Conservation (phyloP, 78 protist species). For the slime mould (Dictyostelium discoideum) region DNA sequence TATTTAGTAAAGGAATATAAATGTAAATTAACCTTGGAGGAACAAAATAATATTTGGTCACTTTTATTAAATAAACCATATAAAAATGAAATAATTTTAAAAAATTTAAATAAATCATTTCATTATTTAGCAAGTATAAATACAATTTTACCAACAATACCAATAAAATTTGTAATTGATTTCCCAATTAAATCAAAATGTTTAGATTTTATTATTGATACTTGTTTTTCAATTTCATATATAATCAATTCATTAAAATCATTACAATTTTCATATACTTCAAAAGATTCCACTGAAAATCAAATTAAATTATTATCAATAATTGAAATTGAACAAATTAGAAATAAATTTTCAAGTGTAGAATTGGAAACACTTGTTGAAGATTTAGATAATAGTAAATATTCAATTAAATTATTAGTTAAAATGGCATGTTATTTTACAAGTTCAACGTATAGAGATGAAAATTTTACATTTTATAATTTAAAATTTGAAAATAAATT, state of each 20-base stretch:
- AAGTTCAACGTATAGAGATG: background rate
- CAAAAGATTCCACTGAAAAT: background rate
- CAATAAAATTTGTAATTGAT: background rate
- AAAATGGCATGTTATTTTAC: background rate
- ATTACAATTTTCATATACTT: background rate
- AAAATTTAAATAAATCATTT: background rate
- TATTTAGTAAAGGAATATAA: background rate
- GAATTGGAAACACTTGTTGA: background rate
- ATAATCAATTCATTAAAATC: background rate
- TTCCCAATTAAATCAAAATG: background rate
- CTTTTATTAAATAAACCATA: background rate
- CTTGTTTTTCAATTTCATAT: background rate
- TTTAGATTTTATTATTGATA: background rate
- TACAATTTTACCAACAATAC: background rate
- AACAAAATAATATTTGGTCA: background rate
- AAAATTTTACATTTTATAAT: background rate
- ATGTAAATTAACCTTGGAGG: background rate
- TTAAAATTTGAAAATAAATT: background rate
- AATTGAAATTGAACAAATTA: background rate
- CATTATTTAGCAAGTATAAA: background rate
- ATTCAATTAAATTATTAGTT: background rate
- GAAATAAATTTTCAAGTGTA: background rate
- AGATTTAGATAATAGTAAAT: background rate
- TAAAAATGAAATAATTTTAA: background rate
- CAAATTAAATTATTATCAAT: background rate